Conservation (phyloP, 345 rosid genomes). For the Lepidium didymum region DNA sequence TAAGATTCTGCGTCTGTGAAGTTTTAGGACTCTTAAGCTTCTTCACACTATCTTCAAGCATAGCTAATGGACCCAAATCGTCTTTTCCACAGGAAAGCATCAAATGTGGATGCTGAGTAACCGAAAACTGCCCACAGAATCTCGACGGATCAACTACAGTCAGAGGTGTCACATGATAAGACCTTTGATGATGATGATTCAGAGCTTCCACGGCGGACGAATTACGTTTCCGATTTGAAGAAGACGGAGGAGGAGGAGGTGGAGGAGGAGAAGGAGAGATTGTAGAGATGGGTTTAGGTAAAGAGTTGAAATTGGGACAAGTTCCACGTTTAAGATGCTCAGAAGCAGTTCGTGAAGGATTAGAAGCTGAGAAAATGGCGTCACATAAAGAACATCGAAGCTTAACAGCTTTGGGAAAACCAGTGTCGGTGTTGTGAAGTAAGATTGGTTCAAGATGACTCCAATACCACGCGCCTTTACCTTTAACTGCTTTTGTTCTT, state of each 20-base stretch:
- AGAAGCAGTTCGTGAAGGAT: conserved; percentile 96
- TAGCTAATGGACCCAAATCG: conserved; percentile 82
- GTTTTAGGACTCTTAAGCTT: conserved; percentile 84
- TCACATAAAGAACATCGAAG: conserved; percentile 93
- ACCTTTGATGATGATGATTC: conserved; percentile 21
- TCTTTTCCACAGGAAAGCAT: conserved; percentile 95
- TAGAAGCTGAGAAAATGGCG: conserved; percentile 96
- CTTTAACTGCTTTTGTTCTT: conserved; percentile 80
- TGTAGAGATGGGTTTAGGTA: conserved; percentile 52
- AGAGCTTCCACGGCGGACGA: conserved; percentile 27
- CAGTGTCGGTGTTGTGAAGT: conserved; percentile 77
- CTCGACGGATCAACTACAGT: conserved; percentile 71
- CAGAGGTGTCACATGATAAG: conserved; percentile 56
- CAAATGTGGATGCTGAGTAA: conserved; percentile 62
- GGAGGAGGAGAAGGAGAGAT: conserved; percentile 29
- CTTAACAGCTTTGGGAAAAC: conserved; percentile 87
- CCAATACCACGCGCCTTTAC: conserved; percentile 99
- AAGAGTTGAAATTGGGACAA: conserved; percentile 86
- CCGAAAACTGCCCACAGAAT: conserved; percentile 29
- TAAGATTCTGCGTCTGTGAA: conserved; percentile 61
- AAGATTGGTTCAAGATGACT: conserved; percentile 86
- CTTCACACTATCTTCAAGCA: conserved; percentile 96
- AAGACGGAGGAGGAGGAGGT: neutral
- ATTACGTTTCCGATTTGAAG: conserved; percentile 53
- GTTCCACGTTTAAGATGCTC: conserved; percentile 98